A percentile compares a stretch with the other conserved stretches of the same genome.
Conservation (phyloP, 306 rosid genomes). For the Citrullus colocynthis region DNA sequence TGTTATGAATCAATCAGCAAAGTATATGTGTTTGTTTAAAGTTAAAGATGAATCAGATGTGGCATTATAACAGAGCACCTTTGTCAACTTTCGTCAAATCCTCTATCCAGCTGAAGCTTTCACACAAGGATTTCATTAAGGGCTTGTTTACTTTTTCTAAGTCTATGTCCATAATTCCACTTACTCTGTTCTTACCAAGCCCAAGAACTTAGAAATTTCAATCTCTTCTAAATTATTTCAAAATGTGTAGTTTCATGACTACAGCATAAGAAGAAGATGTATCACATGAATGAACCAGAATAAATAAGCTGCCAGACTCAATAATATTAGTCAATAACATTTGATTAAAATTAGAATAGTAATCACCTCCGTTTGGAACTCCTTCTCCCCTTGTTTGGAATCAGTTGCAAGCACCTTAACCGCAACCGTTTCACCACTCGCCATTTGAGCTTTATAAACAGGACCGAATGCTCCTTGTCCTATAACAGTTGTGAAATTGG, state of each 20-base stretch:
- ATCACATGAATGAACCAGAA: neutral
- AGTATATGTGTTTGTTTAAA: neutral
- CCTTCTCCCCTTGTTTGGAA: constrained; percentile 97
- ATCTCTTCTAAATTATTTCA: neutral
- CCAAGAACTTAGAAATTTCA: neutral
- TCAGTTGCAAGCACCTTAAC: constrained; percentile 92
- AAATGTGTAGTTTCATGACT: neutral
- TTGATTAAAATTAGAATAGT: neutral
- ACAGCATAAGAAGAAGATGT: neutral
- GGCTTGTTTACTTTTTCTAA: neutral
- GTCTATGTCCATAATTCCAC: neutral
- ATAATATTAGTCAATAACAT: neutral
- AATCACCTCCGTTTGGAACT: constrained; percentile 88
- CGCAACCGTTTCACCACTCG: constrained; percentile 80
- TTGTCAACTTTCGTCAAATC: neutral
- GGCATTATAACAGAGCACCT: neutral
- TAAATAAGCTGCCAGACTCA: neutral
- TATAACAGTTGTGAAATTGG: constrained; percentile 76
- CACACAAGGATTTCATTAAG: neutral
- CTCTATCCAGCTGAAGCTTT: neutral
- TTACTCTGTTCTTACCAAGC: neutral
- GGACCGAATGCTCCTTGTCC: constrained; percentile 99
- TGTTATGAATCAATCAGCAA: constrained; percentile 3
- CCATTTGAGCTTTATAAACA: constrained; percentile 94
- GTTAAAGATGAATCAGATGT: neutral